Evolutionary conservation across 495 filamentous ascomycete species (phyloP).

Genomic region (Penicillium samsonianum): DNA sequence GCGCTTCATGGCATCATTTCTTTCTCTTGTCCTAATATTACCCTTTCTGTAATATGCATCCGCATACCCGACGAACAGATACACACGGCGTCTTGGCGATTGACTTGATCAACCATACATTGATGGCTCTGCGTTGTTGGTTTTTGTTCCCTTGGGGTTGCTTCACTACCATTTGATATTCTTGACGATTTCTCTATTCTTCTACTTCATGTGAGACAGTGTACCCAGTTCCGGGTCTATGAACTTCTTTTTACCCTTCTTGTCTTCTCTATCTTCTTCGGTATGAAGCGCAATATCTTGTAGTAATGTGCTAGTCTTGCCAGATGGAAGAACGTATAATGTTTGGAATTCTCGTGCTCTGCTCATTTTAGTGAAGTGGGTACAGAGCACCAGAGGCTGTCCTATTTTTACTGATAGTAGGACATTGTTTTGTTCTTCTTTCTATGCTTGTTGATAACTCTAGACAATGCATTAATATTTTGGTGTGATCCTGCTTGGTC

Average conservation of each 20-base stretch:
- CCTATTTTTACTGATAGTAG: neutral
- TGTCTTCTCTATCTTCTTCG: neutral
- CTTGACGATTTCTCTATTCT: neutral
- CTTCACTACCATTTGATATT: neutral
- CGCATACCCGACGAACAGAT: constrained; percentile 14
- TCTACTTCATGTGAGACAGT: neutral
- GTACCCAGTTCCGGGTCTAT: neutral
- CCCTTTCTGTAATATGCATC: constrained; percentile 20
- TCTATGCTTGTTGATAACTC: neutral
- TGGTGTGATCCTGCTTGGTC: neutral
- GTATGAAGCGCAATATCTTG: neutral
- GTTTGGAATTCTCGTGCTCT: neutral
- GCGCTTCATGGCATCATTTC: neutral
- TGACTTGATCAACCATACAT: constrained; percentile 2
- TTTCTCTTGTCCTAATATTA: constrained; percentile 7
- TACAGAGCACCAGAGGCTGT: neutral
- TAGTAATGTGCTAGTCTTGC: neutral
- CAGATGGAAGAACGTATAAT: neutral
- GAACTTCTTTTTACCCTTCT: neutral
- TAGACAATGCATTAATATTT: neutral
- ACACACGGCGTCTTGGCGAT: constrained; percentile 22
- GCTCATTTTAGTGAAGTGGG: neutral
- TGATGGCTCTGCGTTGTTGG: constrained; percentile 8
- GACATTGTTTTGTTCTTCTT: neutral
- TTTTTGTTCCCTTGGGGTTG: neutral